These are phyloP conservation scores for Phaffia tasmanica DNA, from an alignment of 768 basidiomycete species.

Conservation along the genomic window DNA sequence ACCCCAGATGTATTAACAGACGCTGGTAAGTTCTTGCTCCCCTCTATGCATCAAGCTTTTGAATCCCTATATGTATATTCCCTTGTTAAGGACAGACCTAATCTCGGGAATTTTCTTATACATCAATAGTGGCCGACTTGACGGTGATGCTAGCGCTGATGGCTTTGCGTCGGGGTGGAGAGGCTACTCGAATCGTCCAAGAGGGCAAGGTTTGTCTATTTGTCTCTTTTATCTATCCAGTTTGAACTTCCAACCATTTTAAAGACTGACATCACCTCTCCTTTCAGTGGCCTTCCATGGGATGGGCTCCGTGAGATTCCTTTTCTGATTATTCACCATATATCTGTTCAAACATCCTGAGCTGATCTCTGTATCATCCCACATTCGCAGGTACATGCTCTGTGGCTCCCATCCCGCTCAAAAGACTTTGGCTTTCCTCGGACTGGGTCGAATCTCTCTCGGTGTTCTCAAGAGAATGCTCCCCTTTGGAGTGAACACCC, in stretches of 20 bases:
- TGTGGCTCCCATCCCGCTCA: conserved; percentile 51
- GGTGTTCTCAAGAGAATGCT: conserved; percentile 66
- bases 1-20: conserved; percentile 90
- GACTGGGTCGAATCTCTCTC: conserved; percentile 89
- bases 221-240: background rate
- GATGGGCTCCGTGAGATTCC: background rate
- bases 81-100: background rate
- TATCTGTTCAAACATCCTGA: conserved; percentile 3
- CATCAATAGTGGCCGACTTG: conserved; percentile 67
- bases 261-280: no score
- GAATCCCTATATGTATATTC: background rate
- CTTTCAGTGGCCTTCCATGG: no score
- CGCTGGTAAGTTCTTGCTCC: conserved; percentile 48
- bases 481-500: conserved; percentile 61
- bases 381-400: conserved; percentile 55
- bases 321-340: conserved; percentile 1
- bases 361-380: background rate
- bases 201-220: conserved; percentile 43
- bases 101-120: background rate
- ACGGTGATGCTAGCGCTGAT: conserved; percentile 84
- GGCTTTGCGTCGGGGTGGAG: conserved; percentile 71
- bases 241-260: no score
- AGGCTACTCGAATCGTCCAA: conserved; percentile 55
- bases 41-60: no score
- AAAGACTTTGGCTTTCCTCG: conserved; percentile 72